Percentiles rank a stretch among this genome's conserved stretches.
Conservation (phyloP, 495 filamentous ascomycete species). For the Mytilinidion resinicola region DNA sequence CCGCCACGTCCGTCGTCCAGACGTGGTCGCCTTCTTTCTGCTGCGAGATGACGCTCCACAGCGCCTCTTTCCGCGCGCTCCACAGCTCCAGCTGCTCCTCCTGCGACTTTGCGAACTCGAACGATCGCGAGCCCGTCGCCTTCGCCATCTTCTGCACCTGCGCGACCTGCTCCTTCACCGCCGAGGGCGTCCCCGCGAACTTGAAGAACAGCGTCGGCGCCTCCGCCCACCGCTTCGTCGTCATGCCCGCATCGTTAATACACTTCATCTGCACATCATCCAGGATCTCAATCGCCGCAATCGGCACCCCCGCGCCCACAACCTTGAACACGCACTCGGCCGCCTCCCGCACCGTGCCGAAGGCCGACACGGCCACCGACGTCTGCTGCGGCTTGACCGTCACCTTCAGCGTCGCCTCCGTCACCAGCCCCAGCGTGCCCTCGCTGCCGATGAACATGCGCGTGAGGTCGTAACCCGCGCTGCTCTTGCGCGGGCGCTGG, state of each 20-base stretch:
- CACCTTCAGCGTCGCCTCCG: constrained; percentile 79
- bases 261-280: constrained; percentile 94
- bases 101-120: constrained; percentile 70
- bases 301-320: constrained; percentile 71
- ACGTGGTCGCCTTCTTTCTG: constrained; percentile 55
- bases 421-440: constrained; percentile 84
- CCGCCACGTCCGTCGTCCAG: constrained; percentile 81
- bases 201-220: constrained; percentile 93
- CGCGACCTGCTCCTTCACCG: constrained; percentile 76
- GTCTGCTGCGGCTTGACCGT: constrained; percentile 69
- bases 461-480: constrained; percentile 82
- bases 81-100: constrained; percentile 72
- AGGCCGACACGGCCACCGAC: constrained; percentile 79
- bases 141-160: constrained; percentile 64
- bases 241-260: constrained; percentile 75
- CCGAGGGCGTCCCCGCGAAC: constrained; percentile 67
- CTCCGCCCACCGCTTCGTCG: constrained; percentile 64
- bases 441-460: constrained; percentile 86
- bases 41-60: constrained; percentile 71
- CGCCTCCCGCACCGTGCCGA: constrained; percentile 69
- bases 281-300: constrained; percentile 85
- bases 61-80: constrained; percentile 79
- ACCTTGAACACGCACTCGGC: constrained; percentile 75
- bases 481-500: constrained; percentile 69
- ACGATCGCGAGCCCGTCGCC: constrained; percentile 54